Evolutionary conservation across 202 grass and related monocot genomes (phyloP).

Genomic region (Thinopyrum obtusiflorum): DNA sequence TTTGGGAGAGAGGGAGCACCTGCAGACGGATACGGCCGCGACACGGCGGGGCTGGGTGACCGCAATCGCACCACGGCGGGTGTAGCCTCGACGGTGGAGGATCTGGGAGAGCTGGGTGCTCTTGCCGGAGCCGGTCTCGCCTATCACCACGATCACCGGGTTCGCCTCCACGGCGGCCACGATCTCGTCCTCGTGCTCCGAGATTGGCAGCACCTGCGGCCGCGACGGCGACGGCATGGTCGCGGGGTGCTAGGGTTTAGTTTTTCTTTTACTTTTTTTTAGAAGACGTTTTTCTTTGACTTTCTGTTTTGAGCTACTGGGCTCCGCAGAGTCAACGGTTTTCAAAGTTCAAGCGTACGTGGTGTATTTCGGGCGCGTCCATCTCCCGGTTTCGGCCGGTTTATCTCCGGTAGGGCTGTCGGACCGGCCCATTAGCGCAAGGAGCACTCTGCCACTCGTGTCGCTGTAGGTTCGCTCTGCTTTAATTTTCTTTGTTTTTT

Average conservation of each 20-base stretch:
- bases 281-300: neutral
- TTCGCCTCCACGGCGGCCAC: slow-evolving; percentile 68
- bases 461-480: too few species aligned
- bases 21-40: slow-evolving; percentile 83
- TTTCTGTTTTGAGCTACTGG: neutral
- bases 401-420: too few species aligned
- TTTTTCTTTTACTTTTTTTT: neutral
- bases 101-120: slow-evolving; percentile 97
- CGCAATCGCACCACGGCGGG: slow-evolving; percentile 66
- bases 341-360: neutral
- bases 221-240: slow-evolving; percentile 14
- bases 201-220: slow-evolving; percentile 62
- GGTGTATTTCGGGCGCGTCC: too few species aligned
- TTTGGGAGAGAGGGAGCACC: slow-evolving; percentile 25
- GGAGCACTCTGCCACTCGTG: too few species aligned
- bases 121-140: slow-evolving; percentile 93
- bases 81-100: slow-evolving; percentile 78
- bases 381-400: too few species aligned
- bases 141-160: slow-evolving; percentile 71
- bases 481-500: too few species aligned
- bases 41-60: slow-evolving; percentile 92
- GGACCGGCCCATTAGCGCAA: too few species aligned
- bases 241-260: slow-evolving; percentile 31
- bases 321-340: neutral
- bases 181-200: slow-evolving; percentile 78